Percentiles rank a stretch among this genome's conserved stretches.
Evolutionary conservation across 2,329 filamentous ascomycete species (phyloP).

Genomic region (Thelonectria blattea): DNA sequence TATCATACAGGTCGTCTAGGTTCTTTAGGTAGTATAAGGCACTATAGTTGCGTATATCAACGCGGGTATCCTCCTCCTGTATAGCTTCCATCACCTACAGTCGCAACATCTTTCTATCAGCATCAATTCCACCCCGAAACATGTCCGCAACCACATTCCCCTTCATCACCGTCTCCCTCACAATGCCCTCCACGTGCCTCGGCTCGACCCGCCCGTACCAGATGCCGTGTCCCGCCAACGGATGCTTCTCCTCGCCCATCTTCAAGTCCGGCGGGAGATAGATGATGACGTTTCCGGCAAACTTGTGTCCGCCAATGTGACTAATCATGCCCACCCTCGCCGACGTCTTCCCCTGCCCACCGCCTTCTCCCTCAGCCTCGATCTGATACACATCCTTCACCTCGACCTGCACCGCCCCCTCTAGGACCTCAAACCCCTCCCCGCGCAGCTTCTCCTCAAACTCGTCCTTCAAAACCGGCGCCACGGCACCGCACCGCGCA

Average conservation of each 20-base stretch:
- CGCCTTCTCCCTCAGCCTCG: slow-evolving; percentile 21
- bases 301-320: slow-evolving; percentile 86
- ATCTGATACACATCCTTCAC: slow-evolving; percentile 24
- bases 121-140: slow-evolving; percentile 72
- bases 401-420: slow-evolving; percentile 50
- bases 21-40: no score
- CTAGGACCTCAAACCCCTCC: slow-evolving; percentile 56
- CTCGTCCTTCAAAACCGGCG: slow-evolving; percentile 72
- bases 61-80: slow-evolving; percentile 23
- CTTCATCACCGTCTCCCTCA: slow-evolving; percentile 70
- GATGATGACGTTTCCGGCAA: slow-evolving; percentile 82
- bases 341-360: slow-evolving; percentile 35
- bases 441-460: slow-evolving; percentile 67
- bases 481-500: slow-evolving; percentile 79
- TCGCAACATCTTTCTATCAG: slow-evolving; percentile 59
- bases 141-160: slow-evolving; percentile 73
- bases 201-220: slow-evolving; percentile 85
- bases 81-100: slow-evolving; percentile 39
- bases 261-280: slow-evolving; percentile 69
- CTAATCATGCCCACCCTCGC: slow-evolving; percentile 74
- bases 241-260: slow-evolving; percentile 54
- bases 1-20: background rate
- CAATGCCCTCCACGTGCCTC: slow-evolving; percentile 75
- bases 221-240: slow-evolving; percentile 72
- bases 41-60: no score